A percentile compares a stretch with the other conserved stretches of the same genome.
These are phyloP conservation scores for Kurtzmaniella quercitrusa DNA, from an alignment of 1,139 yeast species.

Conservation along the genomic window DNA sequence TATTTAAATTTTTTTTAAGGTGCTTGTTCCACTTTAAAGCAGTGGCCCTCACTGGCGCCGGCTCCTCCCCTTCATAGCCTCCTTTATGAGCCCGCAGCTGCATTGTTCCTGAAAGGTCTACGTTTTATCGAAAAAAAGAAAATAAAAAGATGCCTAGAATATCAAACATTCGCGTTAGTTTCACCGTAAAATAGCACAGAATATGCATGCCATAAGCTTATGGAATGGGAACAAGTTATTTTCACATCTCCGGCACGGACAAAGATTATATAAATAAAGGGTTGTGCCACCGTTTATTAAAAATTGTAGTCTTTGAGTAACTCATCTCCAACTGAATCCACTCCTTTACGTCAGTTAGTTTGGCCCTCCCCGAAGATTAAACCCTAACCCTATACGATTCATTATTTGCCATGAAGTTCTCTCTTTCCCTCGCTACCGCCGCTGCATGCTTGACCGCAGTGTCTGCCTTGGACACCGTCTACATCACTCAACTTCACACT, in stretches of 20 bases:
- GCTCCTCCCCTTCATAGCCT: too few relatives aligned
- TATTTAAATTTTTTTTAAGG: too few relatives aligned
- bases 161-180: slow-evolving; percentile 1
- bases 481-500: slow-evolving; percentile 22
- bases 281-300: neutral
- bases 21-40: too few relatives aligned
- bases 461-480: slow-evolving; percentile 18
- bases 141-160: neutral
- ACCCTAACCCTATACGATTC: slow-evolving; percentile 4
- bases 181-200: neutral
- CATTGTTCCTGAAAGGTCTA: neutral
- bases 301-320: neutral
- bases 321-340: neutral
- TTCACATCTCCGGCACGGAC: too few relatives aligned
- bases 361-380: neutral
- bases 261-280: neutral
- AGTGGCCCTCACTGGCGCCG: too few relatives aligned
- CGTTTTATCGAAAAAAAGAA: neutral
- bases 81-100: neutral
- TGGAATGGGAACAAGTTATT: too few relatives aligned
- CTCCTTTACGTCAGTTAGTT: slow-evolving; percentile 1
- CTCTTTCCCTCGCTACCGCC: slow-evolving; percentile 14
- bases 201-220: too few relatives aligned
- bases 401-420: slow-evolving; percentile 15
- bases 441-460: slow-evolving; percentile 13